phyloP scores from a whole-genome alignment of 2,329 filamentous ascomycete species.

The Shiraia sp. region DNA sequence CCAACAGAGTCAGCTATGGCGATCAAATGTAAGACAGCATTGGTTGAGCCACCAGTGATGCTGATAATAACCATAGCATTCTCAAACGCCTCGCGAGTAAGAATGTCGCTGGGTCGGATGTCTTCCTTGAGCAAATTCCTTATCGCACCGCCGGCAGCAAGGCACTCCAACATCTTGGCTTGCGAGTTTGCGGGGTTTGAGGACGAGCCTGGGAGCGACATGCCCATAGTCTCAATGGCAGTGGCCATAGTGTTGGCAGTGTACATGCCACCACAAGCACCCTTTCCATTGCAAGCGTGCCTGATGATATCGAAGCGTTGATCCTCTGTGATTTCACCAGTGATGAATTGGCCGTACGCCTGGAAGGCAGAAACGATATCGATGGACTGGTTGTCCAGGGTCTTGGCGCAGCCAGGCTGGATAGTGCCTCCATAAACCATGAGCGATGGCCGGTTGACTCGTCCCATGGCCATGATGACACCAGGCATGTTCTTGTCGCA shows the following conservation, averaged over 20 bases:
- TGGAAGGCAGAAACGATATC: slow-evolving; percentile 91
- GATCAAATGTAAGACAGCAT: slow-evolving; percentile 56
- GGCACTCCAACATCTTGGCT: slow-evolving; percentile 55
- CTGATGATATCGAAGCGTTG: slow-evolving; percentile 84
- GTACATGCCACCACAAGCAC: slow-evolving; percentile 91
- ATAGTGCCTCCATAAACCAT: slow-evolving; percentile 97
- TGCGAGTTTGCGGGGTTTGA: slow-evolving; percentile 56
- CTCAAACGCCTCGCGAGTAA: slow-evolving; percentile 54
- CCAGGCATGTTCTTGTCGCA: slow-evolving; percentile 99
- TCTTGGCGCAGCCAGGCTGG: slow-evolving; percentile 77
- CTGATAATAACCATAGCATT: slow-evolving; percentile 58
- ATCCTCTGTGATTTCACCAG: slow-evolving; percentile 76
- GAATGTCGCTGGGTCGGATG: slow-evolving; percentile 54
- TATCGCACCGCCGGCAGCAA: slow-evolving; percentile 55
- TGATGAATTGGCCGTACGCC: slow-evolving; percentile 67
- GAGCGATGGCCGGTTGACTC: slow-evolving; percentile 88
- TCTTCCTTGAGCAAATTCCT: slow-evolving; percentile 56
- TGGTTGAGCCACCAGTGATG: slow-evolving; percentile 56
- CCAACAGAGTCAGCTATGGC: slow-evolving; percentile 56
- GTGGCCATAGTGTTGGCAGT: slow-evolving; percentile 73
- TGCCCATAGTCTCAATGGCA: slow-evolving; percentile 56
- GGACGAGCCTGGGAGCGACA: slow-evolving; percentile 56
- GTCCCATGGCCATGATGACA: slow-evolving; percentile 84
- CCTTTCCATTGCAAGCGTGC: slow-evolving; percentile 76
- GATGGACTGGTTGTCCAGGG: slow-evolving; percentile 73